A percentile compares a stretch with the other conserved stretches of the same genome.
Conservation (phyloP, 192 early-diverging fungal genomes). For the Anaeromyces robustus region DNA sequence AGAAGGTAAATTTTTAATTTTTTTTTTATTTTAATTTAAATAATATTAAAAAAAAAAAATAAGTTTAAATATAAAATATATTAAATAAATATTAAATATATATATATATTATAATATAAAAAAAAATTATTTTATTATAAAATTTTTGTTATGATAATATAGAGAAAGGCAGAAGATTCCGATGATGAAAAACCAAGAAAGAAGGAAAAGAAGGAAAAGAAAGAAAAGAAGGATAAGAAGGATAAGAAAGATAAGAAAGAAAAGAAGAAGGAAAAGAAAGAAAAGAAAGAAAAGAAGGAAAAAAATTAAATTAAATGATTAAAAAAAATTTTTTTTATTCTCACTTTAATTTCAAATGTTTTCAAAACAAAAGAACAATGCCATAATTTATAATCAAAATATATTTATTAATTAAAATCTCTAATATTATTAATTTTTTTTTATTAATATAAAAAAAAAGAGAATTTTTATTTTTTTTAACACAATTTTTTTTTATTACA, state of each 20-base stretch:
- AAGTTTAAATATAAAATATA: conserved; percentile 6
- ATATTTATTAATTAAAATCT: too few species aligned
- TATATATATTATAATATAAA: conserved; percentile 17
- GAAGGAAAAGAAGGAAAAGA: conserved; percentile 15
- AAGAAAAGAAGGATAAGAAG: background rate
- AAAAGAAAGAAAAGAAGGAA: conserved; percentile 31
- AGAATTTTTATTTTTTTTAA: too few species aligned
- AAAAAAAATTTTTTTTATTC: conserved; percentile 6
- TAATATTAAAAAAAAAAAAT: conserved; percentile 23
- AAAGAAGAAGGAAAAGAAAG: conserved; percentile 28
- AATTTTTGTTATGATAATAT: conserved; percentile 14
- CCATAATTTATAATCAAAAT: too few species aligned
- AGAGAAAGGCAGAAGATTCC: conserved; percentile 14
- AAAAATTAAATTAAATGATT: conserved; percentile 11
- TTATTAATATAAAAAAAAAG: too few species aligned
- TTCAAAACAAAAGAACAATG: too few species aligned
- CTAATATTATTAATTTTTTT: too few species aligned
- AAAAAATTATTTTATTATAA: too few species aligned
- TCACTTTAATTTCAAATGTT: background rate
- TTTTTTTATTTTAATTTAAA: background rate
- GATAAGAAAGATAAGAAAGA: conserved; percentile 10
- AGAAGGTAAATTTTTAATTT: background rate
- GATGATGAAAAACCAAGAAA: conserved; percentile 17
- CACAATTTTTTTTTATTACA: too few species aligned
- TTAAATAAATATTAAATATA: conserved; percentile 10